Conservation (phyloP, 2,329 filamentous ascomycete species). For the Fusarium armeniacum region DNA sequence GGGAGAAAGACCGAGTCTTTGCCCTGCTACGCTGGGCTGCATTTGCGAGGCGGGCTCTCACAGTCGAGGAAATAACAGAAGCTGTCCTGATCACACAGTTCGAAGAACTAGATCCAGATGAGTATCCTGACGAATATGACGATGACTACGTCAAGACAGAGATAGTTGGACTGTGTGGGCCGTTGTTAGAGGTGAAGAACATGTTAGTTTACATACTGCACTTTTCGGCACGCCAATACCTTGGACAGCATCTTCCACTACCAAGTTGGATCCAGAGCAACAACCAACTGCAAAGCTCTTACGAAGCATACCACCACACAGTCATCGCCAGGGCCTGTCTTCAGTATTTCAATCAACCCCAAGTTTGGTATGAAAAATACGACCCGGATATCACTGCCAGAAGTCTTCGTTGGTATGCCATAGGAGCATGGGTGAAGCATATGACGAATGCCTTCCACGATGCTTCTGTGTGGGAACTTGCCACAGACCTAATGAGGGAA, state of each 20-base stretch:
- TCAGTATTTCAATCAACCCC: neutral
- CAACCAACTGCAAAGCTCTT: accelerated
- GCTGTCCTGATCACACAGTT: slow-evolving; percentile 40
- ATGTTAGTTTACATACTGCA: slow-evolving; percentile 34
- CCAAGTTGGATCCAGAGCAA: neutral
- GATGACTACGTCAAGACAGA: slow-evolving; percentile 51
- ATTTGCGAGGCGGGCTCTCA: slow-evolving; percentile 45
- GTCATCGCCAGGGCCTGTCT: neutral
- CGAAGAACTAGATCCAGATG: slow-evolving; percentile 40
- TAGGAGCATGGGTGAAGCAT: accelerated
- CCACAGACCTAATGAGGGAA: neutral
- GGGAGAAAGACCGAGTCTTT: slow-evolving; percentile 45
- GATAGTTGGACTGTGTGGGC: slow-evolving; percentile 50
- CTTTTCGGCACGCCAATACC: slow-evolving; percentile 44
- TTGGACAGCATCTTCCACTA: accelerated
- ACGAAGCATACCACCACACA: neutral
- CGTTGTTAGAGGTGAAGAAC: slow-evolving; percentile 50
- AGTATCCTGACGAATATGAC: slow-evolving; percentile 48
- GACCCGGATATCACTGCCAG: accelerated
- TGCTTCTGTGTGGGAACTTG: neutral
- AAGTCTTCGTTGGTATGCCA: neutral
- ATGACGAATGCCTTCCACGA: accelerated
- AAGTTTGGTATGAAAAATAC: neutral
- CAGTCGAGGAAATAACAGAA: slow-evolving; percentile 44
- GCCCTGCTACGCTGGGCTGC: slow-evolving; percentile 52